Evolutionary conservation across 2,329 filamentous ascomycete species (phyloP), one percentile per base, ranked within the genome.

Genomic region (Botrytis aclada): DNA sequence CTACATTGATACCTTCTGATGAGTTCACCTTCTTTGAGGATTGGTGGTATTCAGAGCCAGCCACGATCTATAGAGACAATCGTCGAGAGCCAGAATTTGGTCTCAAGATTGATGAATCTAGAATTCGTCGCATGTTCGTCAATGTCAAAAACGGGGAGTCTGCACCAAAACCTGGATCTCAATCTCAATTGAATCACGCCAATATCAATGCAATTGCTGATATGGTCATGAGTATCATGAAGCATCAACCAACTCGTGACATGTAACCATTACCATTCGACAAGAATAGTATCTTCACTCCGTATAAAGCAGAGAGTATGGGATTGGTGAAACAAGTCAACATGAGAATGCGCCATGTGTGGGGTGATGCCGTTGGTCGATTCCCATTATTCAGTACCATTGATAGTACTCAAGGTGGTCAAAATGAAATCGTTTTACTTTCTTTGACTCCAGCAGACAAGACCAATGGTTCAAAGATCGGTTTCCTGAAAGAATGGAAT

Each of bases 401-500:
- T 34, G 74, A 74, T 58, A 72, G 63, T 25, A 60, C 72, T 16
- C 74, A 74, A 65, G 60, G 72, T 37, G 63, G 70, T 8, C 32
- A 75, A 34, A 72, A 71, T 18, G n/a, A 72, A 3, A 71, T 76
- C 32, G n/a, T 74, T 22, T 34, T 76, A 16, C 39, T 75, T 3
- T 37, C 45, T 37, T 18, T 74, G 20, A 74, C 74, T 5, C 29
- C 73, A 43, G 73, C 74, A 10, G 70, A 74, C 39, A 16, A 41
- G 8, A 20, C 45, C 3, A 41, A 74, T 47, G 45, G 56, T 9
- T n/a, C 37, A 0, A 16, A 61, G 6, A 66, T 75, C 20, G 73
- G 73, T 3, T 76, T 74, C 72, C 10, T 76, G 3, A 51, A 41
- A 1, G 45, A 67, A 3, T 76, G 74, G 73, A 69, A 74, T n/a